Base-by-base conservation (phyloP, 371 early-diverging fungal species). In the Apophysomyces variabilis region DNA sequence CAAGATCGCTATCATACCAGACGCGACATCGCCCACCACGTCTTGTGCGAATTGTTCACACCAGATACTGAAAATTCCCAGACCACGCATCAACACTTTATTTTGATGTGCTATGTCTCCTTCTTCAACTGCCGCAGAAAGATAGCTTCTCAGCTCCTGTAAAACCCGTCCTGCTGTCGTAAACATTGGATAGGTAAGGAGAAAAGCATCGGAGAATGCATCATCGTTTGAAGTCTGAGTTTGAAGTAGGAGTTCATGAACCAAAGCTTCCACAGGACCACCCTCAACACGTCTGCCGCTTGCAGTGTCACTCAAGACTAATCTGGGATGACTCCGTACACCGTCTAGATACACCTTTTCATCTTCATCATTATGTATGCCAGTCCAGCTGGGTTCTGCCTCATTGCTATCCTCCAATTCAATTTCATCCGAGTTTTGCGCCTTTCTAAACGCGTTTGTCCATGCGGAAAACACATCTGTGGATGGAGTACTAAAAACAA, bases 161-260 rank as follows among this genome's bases (percentile, higher is more conserved):
- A 88, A 63, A 2, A 92, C 72, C 14, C 71, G 75, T 32, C 69
- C 60, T 0, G 80, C 70, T 2, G 84, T 80, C 39, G 89, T 86
- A 39, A 92, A 88, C 26, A 78, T 70, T 7, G 82, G 70, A 59
- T 87, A 92, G 0, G 88, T 88, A 12, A 83, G 67, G 7, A 89
- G 75, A 67, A 93, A 86, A n/a, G 84, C 73, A 12, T 68, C 39
- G 1, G 76, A 41, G 38, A 75, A 78, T 13, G 63, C 68, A 43
- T 65, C 67, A 37, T 64, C 16, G 18, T 66, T 71, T 4, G 60
- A 18, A 11, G 11, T 57, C 7, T 64, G 59, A 8, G 83, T 86
- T 67, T 77, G 66, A 59, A 77, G 84, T 4, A 93, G 59, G 43
- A 92, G 67, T 64, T 92, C 90, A 56, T 89, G 90, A 16, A 92